A percentile compares a stretch with the other conserved stretches of the same genome.
phyloP scores from a whole-genome alignment of 2,329 filamentous ascomycete genomes.

The Niveomyces coronatus region DNA sequence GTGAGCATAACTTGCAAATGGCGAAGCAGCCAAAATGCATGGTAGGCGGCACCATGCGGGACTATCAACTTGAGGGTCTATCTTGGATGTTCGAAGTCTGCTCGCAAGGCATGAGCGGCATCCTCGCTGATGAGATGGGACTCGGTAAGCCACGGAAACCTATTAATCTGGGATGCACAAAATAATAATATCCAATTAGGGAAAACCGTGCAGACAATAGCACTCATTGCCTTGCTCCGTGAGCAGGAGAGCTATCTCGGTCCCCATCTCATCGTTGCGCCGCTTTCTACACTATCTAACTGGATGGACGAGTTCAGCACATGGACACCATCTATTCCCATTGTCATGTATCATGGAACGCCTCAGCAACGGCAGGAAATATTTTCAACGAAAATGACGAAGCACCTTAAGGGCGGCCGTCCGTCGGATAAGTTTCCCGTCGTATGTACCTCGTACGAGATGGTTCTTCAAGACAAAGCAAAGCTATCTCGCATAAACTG shows the following conservation, averaged over 20 bases:
- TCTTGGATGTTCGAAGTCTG: conserved; percentile 89
- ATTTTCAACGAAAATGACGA: conserved; percentile 61
- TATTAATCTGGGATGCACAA: not conserved
- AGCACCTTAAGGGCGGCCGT: conserved; percentile 50
- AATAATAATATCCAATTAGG: conserved; percentile 36
- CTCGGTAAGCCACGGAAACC: conserved; percentile 37
- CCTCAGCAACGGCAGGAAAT: conserved; percentile 68
- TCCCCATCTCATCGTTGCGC: conserved; percentile 83
- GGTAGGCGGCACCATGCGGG: conserved; percentile 79
- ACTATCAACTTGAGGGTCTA: conserved; percentile 87
- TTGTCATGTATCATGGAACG: conserved; percentile 81
- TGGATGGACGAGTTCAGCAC: conserved; percentile 91
- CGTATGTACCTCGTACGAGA: conserved; percentile 91
- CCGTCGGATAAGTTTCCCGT: conserved; percentile 67
- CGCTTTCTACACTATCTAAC: conserved; percentile 83
- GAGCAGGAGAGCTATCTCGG: conserved; percentile 77
- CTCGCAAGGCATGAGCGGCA: conserved; percentile 77
- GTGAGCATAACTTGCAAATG: conserved; percentile 61
- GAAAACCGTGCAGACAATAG: conserved; percentile 87
- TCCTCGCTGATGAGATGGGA: conserved; percentile 91
- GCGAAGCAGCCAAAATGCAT: conserved; percentile 80
- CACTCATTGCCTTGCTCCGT: conserved; percentile 74
- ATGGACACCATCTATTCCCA: conserved; percentile 84
- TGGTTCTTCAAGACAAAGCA: conserved; percentile 82
- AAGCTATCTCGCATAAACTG: conserved; percentile 76